Conservation (phyloP, 2,329 filamentous ascomycete genomes). For the Aspergillus felis region DNA sequence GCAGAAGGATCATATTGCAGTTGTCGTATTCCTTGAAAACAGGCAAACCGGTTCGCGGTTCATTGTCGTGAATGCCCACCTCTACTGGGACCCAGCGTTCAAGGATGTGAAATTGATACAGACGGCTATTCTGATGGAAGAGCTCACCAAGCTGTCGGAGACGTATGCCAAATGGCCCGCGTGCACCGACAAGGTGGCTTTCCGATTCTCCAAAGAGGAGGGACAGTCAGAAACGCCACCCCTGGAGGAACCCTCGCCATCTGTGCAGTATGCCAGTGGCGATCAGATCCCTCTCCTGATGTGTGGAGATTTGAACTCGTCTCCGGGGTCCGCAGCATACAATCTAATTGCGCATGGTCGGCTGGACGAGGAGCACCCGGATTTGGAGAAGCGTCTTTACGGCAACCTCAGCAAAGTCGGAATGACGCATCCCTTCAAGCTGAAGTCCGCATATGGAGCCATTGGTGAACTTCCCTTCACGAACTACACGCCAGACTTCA, state of each 20-base stretch:
- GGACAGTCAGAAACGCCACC: slow-evolving; percentile 43
- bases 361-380: slow-evolving; percentile 72
- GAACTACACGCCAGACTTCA: slow-evolving; percentile 94
- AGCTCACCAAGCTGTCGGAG: slow-evolving; percentile 79
- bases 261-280: slow-evolving; percentile 78
- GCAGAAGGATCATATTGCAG: slow-evolving; percentile 95
- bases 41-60: slow-evolving; percentile 82
- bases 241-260: slow-evolving; percentile 65
- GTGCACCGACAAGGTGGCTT: slow-evolving; percentile 70
- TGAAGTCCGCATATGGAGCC: slow-evolving; percentile 83
- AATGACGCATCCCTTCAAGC: slow-evolving; percentile 89
- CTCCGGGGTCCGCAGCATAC: slow-evolving; percentile 80
- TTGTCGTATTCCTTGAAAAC: slow-evolving; percentile 90
- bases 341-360: slow-evolving; percentile 80
- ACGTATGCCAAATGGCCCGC: slow-evolving; percentile 76
- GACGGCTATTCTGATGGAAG: slow-evolving; percentile 91
- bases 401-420: slow-evolving; percentile 89
- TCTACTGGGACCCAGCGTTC: slow-evolving; percentile 88
- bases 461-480: slow-evolving; percentile 88
- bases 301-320: slow-evolving; percentile 95
- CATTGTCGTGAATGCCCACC: slow-evolving; percentile 89
- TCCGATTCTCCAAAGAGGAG: slow-evolving; percentile 49
- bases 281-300: slow-evolving; percentile 87
- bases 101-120: slow-evolving; percentile 96
- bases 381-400: slow-evolving; percentile 77